Evolutionary conservation across 768 basidiomycete species (phyloP), one percentile per base, ranked within the genome.

Genomic region (Gymnopilus dilepis): DNA sequence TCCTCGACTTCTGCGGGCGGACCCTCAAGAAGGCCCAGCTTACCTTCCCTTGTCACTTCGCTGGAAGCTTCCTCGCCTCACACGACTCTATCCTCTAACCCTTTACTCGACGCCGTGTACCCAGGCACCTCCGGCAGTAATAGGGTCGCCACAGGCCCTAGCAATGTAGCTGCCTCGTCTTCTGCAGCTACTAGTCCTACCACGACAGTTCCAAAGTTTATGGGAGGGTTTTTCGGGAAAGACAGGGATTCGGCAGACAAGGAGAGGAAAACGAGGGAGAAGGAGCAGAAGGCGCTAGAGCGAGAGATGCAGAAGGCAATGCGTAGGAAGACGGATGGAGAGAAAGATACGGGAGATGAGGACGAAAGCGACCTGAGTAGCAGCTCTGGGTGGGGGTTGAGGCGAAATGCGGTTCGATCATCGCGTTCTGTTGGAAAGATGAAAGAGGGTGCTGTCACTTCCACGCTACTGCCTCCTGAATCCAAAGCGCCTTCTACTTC

Each of bases 251-350:
- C 19, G 41, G 41, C 17, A 19, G 41, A 42, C 8, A 37, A 8
- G 50, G 61, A 64, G 50, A 51, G 57, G 12, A 43, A 41, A 30
- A 59, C 21, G 41, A 3, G 21, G 41, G 41, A 42, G 21, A 42
- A 64, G 54, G 67, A 65, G 38, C 57, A 62, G 55, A 60, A 60
- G 43, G 34, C 31, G 15, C 0, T 59, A n/a, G 58, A 64, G 55
- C 65, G 63, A 37, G 64, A 65, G 57, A 59, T 30, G 42, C 34
- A 43, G 21, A 55, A 60, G 21, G 65, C 55, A 52, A 58, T 40
- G 22, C 31, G 33, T 45, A 60, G 30, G 53, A 41, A 54, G 48
- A 40, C 17, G 33, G 48, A 37, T 30, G 52, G 84, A 80, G 81
- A 59, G 17, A 42, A 42, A 17, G 67, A 64, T 42, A 42, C 21